Conservation (phyloP, 495 filamentous ascomycete genomes). For the Recurvomyces mirabilis region DNA sequence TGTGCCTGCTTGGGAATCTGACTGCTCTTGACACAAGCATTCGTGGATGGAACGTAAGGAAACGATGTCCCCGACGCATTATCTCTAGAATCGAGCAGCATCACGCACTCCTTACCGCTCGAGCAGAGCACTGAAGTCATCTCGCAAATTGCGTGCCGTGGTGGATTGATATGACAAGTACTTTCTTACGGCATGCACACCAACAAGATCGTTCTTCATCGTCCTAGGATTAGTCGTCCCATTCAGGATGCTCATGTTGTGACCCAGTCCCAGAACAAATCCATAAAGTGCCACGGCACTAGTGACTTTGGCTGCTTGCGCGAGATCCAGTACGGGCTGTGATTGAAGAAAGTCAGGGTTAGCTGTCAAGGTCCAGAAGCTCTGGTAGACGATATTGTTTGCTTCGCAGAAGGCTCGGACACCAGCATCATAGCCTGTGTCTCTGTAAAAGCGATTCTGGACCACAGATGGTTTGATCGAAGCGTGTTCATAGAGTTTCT, state of each 20-base stretch:
- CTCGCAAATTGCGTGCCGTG: neutral
- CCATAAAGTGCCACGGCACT: constrained; percentile 53
- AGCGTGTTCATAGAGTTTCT: constrained; percentile 36
- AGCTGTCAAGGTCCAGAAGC: constrained; percentile 70
- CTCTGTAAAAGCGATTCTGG: constrained; percentile 62
- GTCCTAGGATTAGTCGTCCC: constrained; percentile 38
- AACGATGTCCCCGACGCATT: too few species aligned
- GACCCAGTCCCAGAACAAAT: constrained; percentile 50
- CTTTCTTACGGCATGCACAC: constrained; percentile 36
- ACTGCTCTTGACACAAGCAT: too few species aligned
- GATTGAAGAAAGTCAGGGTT: constrained; percentile 50
- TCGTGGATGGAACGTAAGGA: too few species aligned
- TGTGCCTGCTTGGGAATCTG: too few species aligned
- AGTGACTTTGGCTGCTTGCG: constrained; percentile 34
- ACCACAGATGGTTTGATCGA: constrained; percentile 50
- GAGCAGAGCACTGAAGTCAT: neutral
- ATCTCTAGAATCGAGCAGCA: too few species aligned
- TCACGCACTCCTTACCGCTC: too few species aligned
- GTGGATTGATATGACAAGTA: neutral
- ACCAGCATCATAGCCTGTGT: constrained; percentile 47
- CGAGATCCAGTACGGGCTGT: constrained; percentile 41
- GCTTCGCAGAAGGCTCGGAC: constrained; percentile 53
- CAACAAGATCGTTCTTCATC: constrained; percentile 57
- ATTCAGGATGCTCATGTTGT: constrained; percentile 44
- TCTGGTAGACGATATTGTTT: constrained; percentile 54